Evolutionary conservation across 75 land plant species (phyloP), one percentile per base, ranked within the genome.

Genomic region (Selaginella moellendorffii): DNA sequence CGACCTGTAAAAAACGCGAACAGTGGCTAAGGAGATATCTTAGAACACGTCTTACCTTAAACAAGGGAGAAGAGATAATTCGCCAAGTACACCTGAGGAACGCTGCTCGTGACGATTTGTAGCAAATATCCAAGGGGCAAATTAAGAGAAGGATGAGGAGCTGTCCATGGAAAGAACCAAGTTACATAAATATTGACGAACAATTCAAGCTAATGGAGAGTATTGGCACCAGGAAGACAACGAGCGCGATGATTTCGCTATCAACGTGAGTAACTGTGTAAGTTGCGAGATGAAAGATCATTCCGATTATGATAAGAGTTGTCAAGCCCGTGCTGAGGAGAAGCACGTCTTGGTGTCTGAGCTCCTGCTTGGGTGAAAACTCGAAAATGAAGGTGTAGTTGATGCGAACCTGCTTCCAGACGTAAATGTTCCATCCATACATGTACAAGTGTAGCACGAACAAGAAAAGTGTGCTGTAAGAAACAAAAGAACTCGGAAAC

Each of bases 371-470:
- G 1, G 79, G 79, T 1, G 63, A 28, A 46, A 75, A 76, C 69
- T 78, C 74, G 53, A 78, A 76, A 51, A 78, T 78, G 64, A 76
- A 65, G 1, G 70, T 64, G 53, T 76, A 75, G 54, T 71, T 78
- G 58, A 78, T 76, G 61, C 80, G 79, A 0, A 36, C 29, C 26
- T 77, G 59, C 22, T 64, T 61, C 80, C 80, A 78, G 23, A 63
- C 10, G 30, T 68, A 76, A 10, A 78, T 69, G 64, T 78, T 78
- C 65, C 76, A 59, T 53, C 79, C 79, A 60, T 76, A 78, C 74
- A 78, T 71, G 64, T 78, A 78, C 65, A 71, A 29, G 59, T 78
- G 80, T 26, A 78, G 79, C 5, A 76, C 28, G 12, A 78, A 24
- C 31, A 78, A 42, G 8, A 52, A 67, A 20, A 63, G 30, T 1